phyloP scores from a whole-genome alignment of 768 basidiomycete species.

The Collybia nuda region DNA sequence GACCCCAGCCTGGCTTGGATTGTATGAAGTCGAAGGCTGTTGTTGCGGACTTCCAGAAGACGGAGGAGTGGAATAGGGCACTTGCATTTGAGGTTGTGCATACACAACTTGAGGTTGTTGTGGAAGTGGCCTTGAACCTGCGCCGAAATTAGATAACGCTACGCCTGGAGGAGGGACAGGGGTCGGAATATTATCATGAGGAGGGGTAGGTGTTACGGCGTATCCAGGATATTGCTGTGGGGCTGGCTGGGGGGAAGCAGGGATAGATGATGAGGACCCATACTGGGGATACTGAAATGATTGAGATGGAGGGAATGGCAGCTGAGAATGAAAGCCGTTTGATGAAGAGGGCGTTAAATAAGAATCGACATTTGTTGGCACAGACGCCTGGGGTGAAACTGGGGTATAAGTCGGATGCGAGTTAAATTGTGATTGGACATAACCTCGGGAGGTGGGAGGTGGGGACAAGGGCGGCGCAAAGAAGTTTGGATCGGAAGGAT shows the following conservation, averaged over 20 bases:
- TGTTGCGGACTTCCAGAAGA: conserved; percentile 17
- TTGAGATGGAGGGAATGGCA: conserved; percentile 31
- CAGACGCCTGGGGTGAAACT: conserved; percentile 22
- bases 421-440: conserved; percentile 35
- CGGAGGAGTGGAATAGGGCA: conserved; percentile 27
- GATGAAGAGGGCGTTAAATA: conserved; percentile 29
- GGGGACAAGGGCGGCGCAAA: conserved; percentile 5
- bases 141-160: conserved; percentile 24
- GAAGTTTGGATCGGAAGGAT: conserved; percentile 31
- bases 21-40: conserved; percentile 23
- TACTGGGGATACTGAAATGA: conserved; percentile 34
- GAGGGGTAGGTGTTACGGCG: conserved; percentile 28
- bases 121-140: conserved; percentile 43
- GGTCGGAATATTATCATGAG: conserved; percentile 31
- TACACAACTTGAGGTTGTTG: conserved; percentile 43
- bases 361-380: conserved; percentile 16
- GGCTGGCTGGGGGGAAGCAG: conserved; percentile 34
- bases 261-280: conserved; percentile 30
- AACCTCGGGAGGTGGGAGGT: conserved; percentile 18
- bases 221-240: conserved; percentile 33
- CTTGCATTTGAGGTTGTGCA: conserved; percentile 27
- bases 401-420: conserved; percentile 28
- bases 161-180: conserved; percentile 18
- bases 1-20: conserved; percentile 20
- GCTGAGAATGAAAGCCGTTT: conserved; percentile 38